A percentile compares a stretch with the other conserved stretches of the same genome.
Conservation (phyloP, 2,329 filamentous ascomycete genomes). For the Colletotrichum agaves region DNA sequence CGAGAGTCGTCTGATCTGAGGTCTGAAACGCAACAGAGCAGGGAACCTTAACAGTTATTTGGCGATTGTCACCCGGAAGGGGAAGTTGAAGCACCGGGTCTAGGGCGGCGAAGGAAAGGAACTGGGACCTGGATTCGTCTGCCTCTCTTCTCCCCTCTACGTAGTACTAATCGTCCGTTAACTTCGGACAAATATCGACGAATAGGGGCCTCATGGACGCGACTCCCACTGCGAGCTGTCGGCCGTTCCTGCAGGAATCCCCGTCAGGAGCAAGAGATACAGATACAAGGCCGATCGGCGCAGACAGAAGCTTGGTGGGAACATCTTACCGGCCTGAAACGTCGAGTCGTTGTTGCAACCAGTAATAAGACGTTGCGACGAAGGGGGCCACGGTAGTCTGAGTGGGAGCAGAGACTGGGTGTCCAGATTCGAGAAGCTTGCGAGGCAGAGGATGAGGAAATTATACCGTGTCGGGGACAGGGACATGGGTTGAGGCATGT, state of each 20-base stretch:
- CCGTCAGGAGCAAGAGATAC: not conserved
- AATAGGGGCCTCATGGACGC: conserved; percentile 5
- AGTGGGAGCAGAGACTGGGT: conserved; percentile 27
- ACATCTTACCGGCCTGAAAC: conserved; percentile 38
- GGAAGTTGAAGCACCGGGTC: conserved; percentile 3
- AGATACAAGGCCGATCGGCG: conserved; percentile 3
- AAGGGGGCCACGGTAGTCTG: not conserved
- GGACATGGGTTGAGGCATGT: conserved; percentile 24
- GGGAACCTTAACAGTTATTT: conserved; percentile 19
- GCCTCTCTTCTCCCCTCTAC: not conserved
- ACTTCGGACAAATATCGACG: not conserved
- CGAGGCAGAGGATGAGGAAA: not conserved
- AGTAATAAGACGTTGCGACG: conserved; percentile 13
- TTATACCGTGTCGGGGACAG: not conserved
- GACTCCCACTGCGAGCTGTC: not conserved
- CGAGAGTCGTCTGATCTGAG: conserved; percentile 27
- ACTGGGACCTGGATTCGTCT: not conserved
- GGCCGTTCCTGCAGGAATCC: not conserved
- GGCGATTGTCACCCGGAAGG: conserved; percentile 16
- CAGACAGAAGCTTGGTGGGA: conserved; percentile 30
- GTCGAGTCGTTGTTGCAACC: conserved; percentile 23
- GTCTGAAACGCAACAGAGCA: conserved; percentile 34
- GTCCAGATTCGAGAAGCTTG: conserved; percentile 32
- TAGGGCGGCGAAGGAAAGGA: not conserved
- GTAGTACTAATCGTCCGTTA: conserved; percentile 8